These are phyloP conservation scores for Oleoguttula mirabilis DNA, from an alignment of 495 filamentous ascomycete genomes.

Conservation along the genomic window DNA sequence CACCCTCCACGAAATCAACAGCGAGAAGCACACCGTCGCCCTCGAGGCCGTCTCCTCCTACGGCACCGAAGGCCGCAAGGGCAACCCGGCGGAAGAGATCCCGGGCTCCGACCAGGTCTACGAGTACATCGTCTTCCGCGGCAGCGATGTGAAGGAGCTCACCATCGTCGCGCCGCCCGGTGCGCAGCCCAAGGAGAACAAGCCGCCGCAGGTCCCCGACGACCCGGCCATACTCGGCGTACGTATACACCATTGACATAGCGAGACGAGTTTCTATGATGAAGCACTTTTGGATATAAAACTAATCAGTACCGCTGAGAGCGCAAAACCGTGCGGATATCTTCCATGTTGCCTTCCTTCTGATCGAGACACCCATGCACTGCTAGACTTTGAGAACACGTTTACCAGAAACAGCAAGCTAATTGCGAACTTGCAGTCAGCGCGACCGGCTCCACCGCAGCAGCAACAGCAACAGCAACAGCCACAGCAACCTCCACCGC, in stretches of 20 bases:
- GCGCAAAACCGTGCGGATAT: slow-evolving; percentile 90
- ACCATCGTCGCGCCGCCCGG: slow-evolving; percentile 65
- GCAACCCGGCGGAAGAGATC: slow-evolving; percentile 69
- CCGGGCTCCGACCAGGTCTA: slow-evolving; percentile 72
- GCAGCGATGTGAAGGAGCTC: slow-evolving; percentile 96
- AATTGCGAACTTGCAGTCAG: slow-evolving; percentile 18
- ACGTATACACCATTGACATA: no score
- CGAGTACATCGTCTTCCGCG: slow-evolving; percentile 98
- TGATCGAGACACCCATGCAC: slow-evolving; percentile 38
- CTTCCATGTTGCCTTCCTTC: slow-evolving; percentile 99
- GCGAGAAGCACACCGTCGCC: slow-evolving; percentile 87
- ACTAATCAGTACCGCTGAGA: slow-evolving; percentile 57
- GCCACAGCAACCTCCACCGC: not conserved
- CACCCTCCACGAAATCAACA: slow-evolving; percentile 94
- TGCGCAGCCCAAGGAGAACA: slow-evolving; percentile 50
- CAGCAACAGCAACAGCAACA: slow-evolving; percentile 29
- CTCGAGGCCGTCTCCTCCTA: slow-evolving; percentile 88
- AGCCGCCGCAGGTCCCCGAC: slow-evolving; percentile 64
- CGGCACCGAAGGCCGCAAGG: slow-evolving; percentile 83
- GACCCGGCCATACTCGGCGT: slow-evolving; percentile 96
- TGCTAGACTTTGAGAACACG: not conserved
- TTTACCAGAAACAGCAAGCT: not conserved
- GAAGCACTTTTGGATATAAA: slow-evolving; percentile 80
- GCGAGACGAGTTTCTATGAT: slow-evolving; percentile 58
- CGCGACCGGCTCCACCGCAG: slow-evolving; percentile 23